These are phyloP conservation scores for Solanum peruvianum DNA, from an alignment of 257 asterid species.

Conservation along the genomic window DNA sequence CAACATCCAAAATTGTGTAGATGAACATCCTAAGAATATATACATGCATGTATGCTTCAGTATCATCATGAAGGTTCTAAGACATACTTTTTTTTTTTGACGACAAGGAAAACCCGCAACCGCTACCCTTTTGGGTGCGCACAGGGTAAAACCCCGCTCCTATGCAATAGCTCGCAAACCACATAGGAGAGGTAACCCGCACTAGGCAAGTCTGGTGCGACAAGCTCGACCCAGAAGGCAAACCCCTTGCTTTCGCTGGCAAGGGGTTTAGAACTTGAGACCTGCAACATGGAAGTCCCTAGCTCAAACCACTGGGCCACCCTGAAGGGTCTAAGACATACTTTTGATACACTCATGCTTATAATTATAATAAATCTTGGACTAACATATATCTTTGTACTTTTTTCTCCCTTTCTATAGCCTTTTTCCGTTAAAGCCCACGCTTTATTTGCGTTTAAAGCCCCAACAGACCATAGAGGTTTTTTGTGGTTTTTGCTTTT, in stretches of 20 bases:
- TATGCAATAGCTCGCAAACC: no score
- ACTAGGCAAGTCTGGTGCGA: no score
- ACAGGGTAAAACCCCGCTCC: no score
- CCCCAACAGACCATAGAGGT: not conserved
- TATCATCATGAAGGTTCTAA: not conserved
- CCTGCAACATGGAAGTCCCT: no score
- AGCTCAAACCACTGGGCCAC: no score
- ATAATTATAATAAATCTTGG: not conserved
- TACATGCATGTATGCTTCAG: not conserved
- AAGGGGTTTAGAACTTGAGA: no score
- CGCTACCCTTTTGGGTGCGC: no score
- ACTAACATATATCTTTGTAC: not conserved
- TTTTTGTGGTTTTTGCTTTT: not conserved
- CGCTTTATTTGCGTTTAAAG: not conserved
- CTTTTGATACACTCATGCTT: not conserved
- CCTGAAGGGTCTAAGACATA: not conserved
- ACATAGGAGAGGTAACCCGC: no score
- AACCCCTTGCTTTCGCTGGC: no score
- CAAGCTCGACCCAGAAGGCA: no score
- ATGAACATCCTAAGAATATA: not conserved
- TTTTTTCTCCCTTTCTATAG: not conserved
- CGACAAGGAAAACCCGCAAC: no score
- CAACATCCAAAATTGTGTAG: not conserved
- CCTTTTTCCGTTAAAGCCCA: not conserved
- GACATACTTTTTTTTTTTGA: not conserved